Evolutionary conservation across 768 basidiomycete species (phyloP).

Genomic region (Boletus bicolor): DNA sequence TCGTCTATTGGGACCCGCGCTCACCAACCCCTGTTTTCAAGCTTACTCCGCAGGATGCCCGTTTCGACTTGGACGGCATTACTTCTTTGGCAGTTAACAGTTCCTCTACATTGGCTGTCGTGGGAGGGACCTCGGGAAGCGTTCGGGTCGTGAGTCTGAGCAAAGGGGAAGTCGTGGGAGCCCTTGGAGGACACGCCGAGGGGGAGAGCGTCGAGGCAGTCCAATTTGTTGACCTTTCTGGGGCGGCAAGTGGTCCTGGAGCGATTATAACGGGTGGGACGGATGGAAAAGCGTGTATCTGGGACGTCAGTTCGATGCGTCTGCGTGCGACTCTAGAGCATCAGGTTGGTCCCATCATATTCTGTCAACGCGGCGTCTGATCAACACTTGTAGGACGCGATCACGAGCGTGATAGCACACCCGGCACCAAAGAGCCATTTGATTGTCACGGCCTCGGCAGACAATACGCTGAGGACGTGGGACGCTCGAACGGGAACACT

Average conservation of each 20-base stretch:
- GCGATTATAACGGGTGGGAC: conserved; percentile 85
- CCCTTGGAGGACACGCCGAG: conserved; percentile 79
- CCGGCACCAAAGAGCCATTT: conserved; percentile 74
- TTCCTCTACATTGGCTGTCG: conserved; percentile 84
- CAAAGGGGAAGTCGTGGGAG: conserved; percentile 78
- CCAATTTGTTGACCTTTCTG: conserved; percentile 74
- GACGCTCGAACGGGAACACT: conserved; percentile 83
- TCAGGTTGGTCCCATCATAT: conserved; percentile 48
- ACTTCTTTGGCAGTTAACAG: conserved; percentile 84
- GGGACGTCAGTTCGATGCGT: conserved; percentile 89
- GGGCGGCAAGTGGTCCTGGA: conserved; percentile 45
- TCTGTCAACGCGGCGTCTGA: background rate
- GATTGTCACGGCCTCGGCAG: conserved; percentile 83
- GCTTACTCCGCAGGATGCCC: conserved; percentile 62
- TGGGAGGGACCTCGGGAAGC: conserved; percentile 84
- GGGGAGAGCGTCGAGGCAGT: conserved; percentile 88
- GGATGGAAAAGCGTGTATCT: conserved; percentile 91
- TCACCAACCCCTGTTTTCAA: conserved; percentile 78
- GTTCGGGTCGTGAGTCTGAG: conserved; percentile 83
- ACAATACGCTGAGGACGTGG: conserved; percentile 87
- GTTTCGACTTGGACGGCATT: conserved; percentile 80
- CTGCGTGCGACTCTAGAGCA: conserved; percentile 81
- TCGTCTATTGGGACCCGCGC: conserved; percentile 92
- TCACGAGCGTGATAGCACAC: conserved; percentile 75
- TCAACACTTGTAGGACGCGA: conserved; percentile 63